Evolutionary conservation across 768 basidiomycete genomes (phyloP).

Genomic region (Lepiota venenata): DNA sequence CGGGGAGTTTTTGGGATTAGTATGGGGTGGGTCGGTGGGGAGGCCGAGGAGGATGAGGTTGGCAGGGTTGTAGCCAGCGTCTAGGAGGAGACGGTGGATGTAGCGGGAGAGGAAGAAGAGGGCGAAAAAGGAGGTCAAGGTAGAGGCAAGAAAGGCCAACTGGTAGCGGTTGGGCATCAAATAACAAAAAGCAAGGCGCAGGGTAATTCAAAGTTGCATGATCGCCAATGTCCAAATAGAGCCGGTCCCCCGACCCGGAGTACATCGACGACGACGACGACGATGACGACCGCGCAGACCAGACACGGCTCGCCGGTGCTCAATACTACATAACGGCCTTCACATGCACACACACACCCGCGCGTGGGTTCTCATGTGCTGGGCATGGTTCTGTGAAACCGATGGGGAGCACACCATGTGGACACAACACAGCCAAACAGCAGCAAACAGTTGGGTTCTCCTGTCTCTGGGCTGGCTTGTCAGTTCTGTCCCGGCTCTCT

Average conservation of each 20-base stretch:
- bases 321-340: no score
- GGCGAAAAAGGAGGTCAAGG: slow-evolving; percentile 40
- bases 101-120: slow-evolving; percentile 45
- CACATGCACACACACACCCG: no score
- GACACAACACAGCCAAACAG: background rate
- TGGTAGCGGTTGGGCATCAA: slow-evolving; percentile 55
- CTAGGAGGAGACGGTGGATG: slow-evolving; percentile 40
- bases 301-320: no score
- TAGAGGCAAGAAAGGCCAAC: slow-evolving; percentile 50
- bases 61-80: slow-evolving; percentile 55
- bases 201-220: background rate
- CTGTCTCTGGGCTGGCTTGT: slow-evolving; percentile 13
- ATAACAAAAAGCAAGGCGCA: slow-evolving; percentile 8
- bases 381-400: no score
- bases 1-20: background rate
- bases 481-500: no score
- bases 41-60: slow-evolving; percentile 64
- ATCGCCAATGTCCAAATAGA: background rate
- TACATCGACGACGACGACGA: background rate
- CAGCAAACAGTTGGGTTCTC: background rate
- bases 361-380: no score
- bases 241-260: background rate
- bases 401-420: background rate
- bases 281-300: no score
- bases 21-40: slow-evolving; percentile 16